A percentile compares a stretch with the other conserved stretches of the same genome.
Conservation (phyloP, 805 yeast species). For the Teunomyces panamensis region DNA sequence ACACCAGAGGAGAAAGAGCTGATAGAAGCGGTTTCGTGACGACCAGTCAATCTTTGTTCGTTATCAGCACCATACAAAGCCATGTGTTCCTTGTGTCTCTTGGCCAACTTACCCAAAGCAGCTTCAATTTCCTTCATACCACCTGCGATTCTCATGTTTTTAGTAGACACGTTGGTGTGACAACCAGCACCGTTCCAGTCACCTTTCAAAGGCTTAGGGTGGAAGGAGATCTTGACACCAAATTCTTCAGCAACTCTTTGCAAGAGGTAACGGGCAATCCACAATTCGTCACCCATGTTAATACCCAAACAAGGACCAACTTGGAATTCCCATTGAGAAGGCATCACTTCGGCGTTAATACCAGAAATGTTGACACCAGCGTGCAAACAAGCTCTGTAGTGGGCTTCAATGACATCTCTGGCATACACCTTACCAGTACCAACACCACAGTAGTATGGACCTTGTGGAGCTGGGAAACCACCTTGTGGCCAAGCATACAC, state of each 20-base stretch:
- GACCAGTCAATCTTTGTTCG: slow-evolving; percentile 93
- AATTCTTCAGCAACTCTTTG: slow-evolving; percentile 97
- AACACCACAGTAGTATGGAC: slow-evolving; percentile 99
- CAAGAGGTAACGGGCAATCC: slow-evolving; percentile 92
- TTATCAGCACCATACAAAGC: slow-evolving; percentile 93
- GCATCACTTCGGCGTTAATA: slow-evolving; percentile 99
- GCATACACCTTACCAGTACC: slow-evolving; percentile 98
- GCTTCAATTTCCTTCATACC: slow-evolving; percentile 93
- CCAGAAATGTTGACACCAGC: slow-evolving; percentile 91
- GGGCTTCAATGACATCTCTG: slow-evolving; percentile 98
- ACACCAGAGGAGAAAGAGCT: slow-evolving; percentile 92
- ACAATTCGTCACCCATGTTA: slow-evolving; percentile 94
- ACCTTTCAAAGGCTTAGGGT: slow-evolving; percentile 98
- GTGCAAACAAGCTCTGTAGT: slow-evolving; percentile 95
- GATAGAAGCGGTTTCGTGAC: slow-evolving; percentile 97
- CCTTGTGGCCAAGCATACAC: slow-evolving; percentile 99
- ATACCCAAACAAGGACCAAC: slow-evolving; percentile 98
- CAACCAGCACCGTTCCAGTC: slow-evolving; percentile 99
- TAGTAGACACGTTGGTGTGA: slow-evolving; percentile 97
- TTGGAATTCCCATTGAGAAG: slow-evolving; percentile 99
- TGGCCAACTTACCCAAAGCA: slow-evolving; percentile 89
- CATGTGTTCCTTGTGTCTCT: slow-evolving; percentile 96
- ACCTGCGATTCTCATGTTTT: slow-evolving; percentile 87
- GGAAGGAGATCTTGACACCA: slow-evolving; percentile 97
- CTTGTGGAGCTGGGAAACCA: slow-evolving; percentile 99